Base-by-base conservation (phyloP, 371 early-diverging fungal genomes). In the Mortierella sp. region DNA sequence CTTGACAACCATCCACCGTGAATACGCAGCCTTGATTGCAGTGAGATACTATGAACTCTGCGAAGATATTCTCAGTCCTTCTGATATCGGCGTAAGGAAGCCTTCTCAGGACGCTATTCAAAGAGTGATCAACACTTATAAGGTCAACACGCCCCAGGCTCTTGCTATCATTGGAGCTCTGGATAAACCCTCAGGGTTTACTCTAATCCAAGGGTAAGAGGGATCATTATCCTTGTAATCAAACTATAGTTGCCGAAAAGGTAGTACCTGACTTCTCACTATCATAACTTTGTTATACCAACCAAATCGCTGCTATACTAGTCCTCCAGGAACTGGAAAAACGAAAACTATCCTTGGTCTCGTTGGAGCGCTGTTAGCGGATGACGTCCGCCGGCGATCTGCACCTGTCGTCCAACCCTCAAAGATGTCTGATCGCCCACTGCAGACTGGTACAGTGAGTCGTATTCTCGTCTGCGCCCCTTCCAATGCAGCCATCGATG, bases 401-500 rank as follows among this genome's bases (percentile, higher is more conserved):
- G 76, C 75, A 30, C 70, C 75, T 0, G 26, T 64, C n/a, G 62
- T 62, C 16, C 75, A 30, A n/a, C 57, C 69, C 21, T 68, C 62
- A 16, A 65, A 64, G 16, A 29, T n/a, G 15, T 26, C 63, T 1
- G 67, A 74, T 2, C 64, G 64, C 4, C 50, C 68, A 5, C 16
- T 53, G 29, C 64, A 48, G 45, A 71, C 66, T 6, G 47, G 70
- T n/a, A 60, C 60, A 0, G 74, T 64, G 50, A 58, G 74, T 63
- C 67, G 86, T 29, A 81, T 99, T 14, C 81, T 99, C 1, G 91
- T 98, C 9, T 97, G 98, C 75, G 98, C 99, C 5, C 99, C 99
- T 1, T 93, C 93, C 70, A 99, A 99, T 80, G 98, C 98, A 0
- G 99, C 99, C 0, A 95, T 97, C 30, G 99, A 99, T 75, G 98